phyloP scores from a whole-genome alignment of 495 filamentous ascomycete genomes.

The Chaetomium fimeti region DNA sequence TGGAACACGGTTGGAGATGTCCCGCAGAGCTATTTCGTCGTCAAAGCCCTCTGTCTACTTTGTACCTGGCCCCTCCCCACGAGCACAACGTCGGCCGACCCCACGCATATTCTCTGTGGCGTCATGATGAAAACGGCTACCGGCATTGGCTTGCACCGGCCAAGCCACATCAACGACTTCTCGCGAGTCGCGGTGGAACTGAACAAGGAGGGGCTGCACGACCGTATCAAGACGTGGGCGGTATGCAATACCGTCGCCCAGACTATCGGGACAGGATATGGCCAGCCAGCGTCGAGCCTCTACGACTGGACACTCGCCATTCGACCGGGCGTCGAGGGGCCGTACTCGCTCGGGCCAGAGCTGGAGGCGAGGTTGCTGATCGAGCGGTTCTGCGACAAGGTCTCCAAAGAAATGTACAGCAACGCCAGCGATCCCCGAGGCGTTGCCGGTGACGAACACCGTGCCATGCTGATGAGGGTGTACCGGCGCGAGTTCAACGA shows the following conservation, averaged over 20 bases:
- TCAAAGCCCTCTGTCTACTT: slow-evolving; percentile 84
- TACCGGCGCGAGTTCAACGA: slow-evolving; percentile 57
- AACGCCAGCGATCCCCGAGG: slow-evolving; percentile 74
- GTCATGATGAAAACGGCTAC: slow-evolving; percentile 93
- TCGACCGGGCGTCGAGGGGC: slow-evolving; percentile 59
- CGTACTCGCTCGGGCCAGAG: slow-evolving; percentile 65
- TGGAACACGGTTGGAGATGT: slow-evolving; percentile 82
- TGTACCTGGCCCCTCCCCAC: slow-evolving; percentile 91
- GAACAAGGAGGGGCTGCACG: slow-evolving; percentile 78
- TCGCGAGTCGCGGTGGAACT: slow-evolving; percentile 77
- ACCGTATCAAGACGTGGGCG: slow-evolving; percentile 87
- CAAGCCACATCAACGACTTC: slow-evolving; percentile 88
- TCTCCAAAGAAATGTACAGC: slow-evolving; percentile 81
- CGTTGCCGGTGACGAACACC: slow-evolving; percentile 66
- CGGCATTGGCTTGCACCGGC: slow-evolving; percentile 85
- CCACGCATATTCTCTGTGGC: slow-evolving; percentile 85
- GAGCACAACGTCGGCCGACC: slow-evolving; percentile 80
- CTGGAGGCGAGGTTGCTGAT: slow-evolving; percentile 70
- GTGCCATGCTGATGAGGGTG: slow-evolving; percentile 63
- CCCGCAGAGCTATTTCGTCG: slow-evolving; percentile 83
- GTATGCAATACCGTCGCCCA: slow-evolving; percentile 93
- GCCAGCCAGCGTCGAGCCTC: slow-evolving; percentile 81
- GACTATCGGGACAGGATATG: slow-evolving; percentile 84
- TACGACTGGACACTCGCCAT: slow-evolving; percentile 83
- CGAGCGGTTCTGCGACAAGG: slow-evolving; percentile 79